phyloP scores from a whole-genome alignment of 805 yeast genomes.

The Lachancea cidri region DNA sequence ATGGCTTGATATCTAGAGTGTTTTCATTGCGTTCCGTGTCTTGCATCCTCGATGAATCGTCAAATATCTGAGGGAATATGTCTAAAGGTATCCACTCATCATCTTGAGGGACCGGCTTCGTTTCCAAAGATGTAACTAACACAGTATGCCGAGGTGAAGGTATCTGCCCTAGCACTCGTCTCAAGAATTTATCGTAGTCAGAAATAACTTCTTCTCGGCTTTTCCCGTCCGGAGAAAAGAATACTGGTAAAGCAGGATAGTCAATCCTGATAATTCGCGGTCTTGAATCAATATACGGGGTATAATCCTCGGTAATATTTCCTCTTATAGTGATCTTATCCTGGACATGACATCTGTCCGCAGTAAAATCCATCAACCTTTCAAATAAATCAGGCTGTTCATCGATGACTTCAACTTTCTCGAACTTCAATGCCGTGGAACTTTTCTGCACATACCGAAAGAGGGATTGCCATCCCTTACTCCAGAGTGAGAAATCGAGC shows the following conservation, averaged over 20 bases:
- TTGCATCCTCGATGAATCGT: slow-evolving; percentile 42
- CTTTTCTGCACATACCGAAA: slow-evolving; percentile 48
- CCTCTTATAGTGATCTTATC: slow-evolving; percentile 24
- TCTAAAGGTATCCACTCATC: slow-evolving; percentile 31
- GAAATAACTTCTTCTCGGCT: slow-evolving; percentile 32
- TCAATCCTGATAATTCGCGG: slow-evolving; percentile 59
- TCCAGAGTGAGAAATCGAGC: slow-evolving; percentile 42
- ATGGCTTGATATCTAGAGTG: slow-evolving; percentile 22
- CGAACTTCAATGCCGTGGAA: slow-evolving; percentile 59
- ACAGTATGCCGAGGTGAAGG: slow-evolving; percentile 73
- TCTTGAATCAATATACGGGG: slow-evolving; percentile 57
- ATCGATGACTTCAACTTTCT: slow-evolving; percentile 38
- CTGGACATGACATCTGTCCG: slow-evolving; percentile 23
- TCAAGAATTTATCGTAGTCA: slow-evolving; percentile 43
- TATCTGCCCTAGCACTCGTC: slow-evolving; percentile 54
- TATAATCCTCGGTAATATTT: slow-evolving; percentile 40
- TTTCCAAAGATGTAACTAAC: slow-evolving; percentile 45
- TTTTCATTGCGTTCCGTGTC: slow-evolving; percentile 55
- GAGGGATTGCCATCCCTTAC: slow-evolving; percentile 41
- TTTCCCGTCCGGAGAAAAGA: slow-evolving; percentile 22
- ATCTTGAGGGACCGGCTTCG: slow-evolving; percentile 17
- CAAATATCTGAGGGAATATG: slow-evolving; percentile 53
- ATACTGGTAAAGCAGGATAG: slow-evolving; percentile 45
- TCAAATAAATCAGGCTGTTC: slow-evolving; percentile 14
- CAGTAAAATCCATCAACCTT: slow-evolving; percentile 15